phyloP scores from a whole-genome alignment of 228 moss, liverwort and hornwort genomes.

The Sphagnum magellanicum region DNA sequence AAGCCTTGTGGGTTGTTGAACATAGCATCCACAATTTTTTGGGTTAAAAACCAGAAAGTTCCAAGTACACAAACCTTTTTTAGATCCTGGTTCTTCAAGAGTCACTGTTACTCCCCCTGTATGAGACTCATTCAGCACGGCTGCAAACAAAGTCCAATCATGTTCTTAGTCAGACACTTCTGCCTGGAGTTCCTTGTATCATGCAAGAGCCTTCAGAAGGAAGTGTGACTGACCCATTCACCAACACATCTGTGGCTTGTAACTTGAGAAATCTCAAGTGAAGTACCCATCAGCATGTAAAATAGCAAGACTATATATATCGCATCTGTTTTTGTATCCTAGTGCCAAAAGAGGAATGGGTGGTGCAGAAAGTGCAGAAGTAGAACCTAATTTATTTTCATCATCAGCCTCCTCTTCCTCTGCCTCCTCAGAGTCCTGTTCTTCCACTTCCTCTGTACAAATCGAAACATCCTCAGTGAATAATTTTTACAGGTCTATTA shows the following conservation, averaged over 20 bases:
- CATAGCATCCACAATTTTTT: no score
- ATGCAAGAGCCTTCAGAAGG: neutral
- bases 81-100: no score
- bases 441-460: slow-evolving; percentile 39
- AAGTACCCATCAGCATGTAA: neutral
- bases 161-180: no score
- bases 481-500: neutral
- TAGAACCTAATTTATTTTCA: slow-evolving; percentile 42
- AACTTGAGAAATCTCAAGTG: no score
- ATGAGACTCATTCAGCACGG: no score
- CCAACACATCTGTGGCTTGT: neutral
- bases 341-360: neutral
- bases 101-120: no score
- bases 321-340: neutral
- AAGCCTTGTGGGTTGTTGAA: neutral
- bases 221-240: neutral
- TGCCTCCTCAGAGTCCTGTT: slow-evolving; percentile 44
- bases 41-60: no score
- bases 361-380: neutral
- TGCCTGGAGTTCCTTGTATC: neutral
- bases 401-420: slow-evolving; percentile 34
- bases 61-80: no score
- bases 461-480: neutral
- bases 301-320: slow-evolving; percentile 1
- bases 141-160: no score